Evolutionary conservation across 208 protist species (phyloP), one percentile per base, ranked within the genome.

Genomic region (Wallacemonas sp.): DNA sequence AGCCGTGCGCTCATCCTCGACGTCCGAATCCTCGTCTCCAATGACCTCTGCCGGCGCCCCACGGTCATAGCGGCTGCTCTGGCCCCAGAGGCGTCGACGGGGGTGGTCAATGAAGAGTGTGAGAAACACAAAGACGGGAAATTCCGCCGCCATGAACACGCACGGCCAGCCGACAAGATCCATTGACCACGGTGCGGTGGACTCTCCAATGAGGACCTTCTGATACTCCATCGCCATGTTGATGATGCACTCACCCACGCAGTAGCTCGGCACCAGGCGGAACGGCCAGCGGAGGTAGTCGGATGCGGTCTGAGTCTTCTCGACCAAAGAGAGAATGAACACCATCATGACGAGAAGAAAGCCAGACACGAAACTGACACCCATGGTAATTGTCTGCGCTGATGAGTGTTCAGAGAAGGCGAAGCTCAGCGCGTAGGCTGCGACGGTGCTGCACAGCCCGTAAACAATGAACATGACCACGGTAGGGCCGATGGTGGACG

Each of bases 241-340:
- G 61, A 84, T 66, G 65, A 84, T 77, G 36, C 70, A 75, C 54
- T 84, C 75, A 11, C 78, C 78, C n/a, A 84, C 53, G 62, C 74
- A 77, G 70, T 79, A 84, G 42, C 68, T 71, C 14, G 78, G 78
- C 59, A 84, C 46, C 27, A 81, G 22, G 30, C 78, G 67, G 65
- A 74, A 79, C 1, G 75, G 39, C 66, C 66, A 80, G 1, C 44
- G 66, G n/a, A 80, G 44, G 24, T 59, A 33, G 12, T 76, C 33
- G 22, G 65, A 66, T 11, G 44, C 64, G 41, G 45, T 34, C 53
- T 79, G 42, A 1, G 72, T 73, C 38, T 44, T 65, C 9, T 73
- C 65, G n/a, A 77, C 47, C 36, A 74, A 21, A 2, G 30, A 47
- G 22, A 84, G 64, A 27, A 84, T 67, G 26, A 73, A 64, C 27